Evolutionary conservation across 768 basidiomycete genomes (phyloP).

Genomic region (Termitomyces sp.): DNA sequence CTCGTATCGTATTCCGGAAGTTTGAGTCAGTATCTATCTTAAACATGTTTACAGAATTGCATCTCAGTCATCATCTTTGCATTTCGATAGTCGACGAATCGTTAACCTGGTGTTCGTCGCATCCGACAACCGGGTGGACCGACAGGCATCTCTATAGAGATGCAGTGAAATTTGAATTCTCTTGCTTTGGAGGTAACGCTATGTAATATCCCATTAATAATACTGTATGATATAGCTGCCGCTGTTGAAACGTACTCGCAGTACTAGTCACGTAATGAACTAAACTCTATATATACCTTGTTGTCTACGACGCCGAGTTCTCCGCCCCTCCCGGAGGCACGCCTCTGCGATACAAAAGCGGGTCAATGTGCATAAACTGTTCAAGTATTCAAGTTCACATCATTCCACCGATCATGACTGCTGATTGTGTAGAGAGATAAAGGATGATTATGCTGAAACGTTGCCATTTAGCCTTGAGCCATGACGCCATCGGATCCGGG

Average conservation of each 20-base stretch:
- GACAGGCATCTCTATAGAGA: constrained; percentile 19
- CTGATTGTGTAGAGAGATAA: no score
- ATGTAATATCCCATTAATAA: neutral
- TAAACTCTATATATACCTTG: neutral
- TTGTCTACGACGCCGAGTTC: neutral
- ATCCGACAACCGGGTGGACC: constrained; percentile 31
- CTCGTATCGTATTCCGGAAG: neutral
- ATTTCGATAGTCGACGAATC: constrained; percentile 41
- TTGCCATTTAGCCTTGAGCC: neutral
- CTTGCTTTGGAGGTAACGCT: neutral
- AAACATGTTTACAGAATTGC: constrained; percentile 29
- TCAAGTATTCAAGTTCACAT: no score
- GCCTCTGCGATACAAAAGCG: neutral
- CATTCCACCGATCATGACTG: neutral
- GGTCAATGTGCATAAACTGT: neutral
- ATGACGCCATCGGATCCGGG: neutral
- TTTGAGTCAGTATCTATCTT: neutral
- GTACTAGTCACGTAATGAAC: neutral
- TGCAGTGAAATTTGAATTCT: neutral
- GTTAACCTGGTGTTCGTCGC: constrained; percentile 44
- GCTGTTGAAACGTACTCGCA: neutral
- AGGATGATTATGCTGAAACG: neutral
- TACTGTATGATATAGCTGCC: constrained; percentile 1
- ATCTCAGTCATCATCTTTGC: constrained; percentile 28
- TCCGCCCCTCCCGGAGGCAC: neutral